phyloP scores from a whole-genome alignment of 169 alveolate genomes.

The Plasmodium blacklocki region DNA sequence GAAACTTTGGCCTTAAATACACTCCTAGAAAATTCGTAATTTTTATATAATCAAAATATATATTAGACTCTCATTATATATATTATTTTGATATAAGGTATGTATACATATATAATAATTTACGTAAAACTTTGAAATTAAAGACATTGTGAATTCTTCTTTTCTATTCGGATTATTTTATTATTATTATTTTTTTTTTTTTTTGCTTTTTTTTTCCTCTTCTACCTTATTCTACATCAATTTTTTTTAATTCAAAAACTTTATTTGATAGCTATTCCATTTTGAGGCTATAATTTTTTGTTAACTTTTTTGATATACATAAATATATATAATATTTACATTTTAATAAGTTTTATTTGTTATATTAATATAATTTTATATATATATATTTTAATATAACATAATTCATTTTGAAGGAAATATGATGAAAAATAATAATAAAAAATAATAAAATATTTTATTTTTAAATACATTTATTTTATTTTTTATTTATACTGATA shows the following conservation, averaged over 20 bases:
- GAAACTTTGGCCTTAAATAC: slow-evolving; percentile 90
- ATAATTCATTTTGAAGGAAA: no score
- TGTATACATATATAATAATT: background rate
- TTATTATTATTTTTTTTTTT: background rate
- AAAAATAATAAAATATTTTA: no score
- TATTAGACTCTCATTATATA: background rate
- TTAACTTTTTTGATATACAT: slow-evolving; percentile 11
- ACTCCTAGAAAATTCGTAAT: slow-evolving; percentile 79
- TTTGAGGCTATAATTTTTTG: slow-evolving; percentile 65
- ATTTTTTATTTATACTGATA: no score
- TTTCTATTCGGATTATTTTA: slow-evolving; percentile 1
- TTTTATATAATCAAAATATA: background rate
- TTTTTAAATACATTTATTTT: no score
- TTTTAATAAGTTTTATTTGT: slow-evolving; percentile 22
- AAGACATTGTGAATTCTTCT: slow-evolving; percentile 13
- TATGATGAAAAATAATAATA: no score
- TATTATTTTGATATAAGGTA: background rate
- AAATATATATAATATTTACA: background rate
- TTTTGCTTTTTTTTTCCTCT: slow-evolving; percentile 2
- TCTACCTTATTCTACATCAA: background rate
- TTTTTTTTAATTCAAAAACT: slow-evolving; percentile 33
- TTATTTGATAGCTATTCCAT: slow-evolving; percentile 50
- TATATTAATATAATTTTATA: background rate
- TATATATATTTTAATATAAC: no score
- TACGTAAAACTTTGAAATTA: slow-evolving; percentile 15